Evolutionary conservation across 768 basidiomycete species (phyloP).

Genomic region (Xerocomus brunneocitrinus): DNA sequence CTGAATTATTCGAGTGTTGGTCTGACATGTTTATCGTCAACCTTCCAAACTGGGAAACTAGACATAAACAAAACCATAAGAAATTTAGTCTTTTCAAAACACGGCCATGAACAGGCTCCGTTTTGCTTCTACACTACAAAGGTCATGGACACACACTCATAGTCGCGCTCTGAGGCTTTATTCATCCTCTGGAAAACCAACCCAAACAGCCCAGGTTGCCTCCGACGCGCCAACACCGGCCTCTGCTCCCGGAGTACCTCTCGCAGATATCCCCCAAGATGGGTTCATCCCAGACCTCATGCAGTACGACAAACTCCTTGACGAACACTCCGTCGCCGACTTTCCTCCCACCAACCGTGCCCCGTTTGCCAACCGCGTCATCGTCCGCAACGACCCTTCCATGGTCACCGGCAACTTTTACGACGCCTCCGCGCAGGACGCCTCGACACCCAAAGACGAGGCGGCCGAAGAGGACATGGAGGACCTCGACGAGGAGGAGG

Average conservation of each 20-base stretch:
- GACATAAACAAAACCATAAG: neutral
- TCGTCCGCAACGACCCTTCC: slow-evolving; percentile 68
- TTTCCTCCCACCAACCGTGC: slow-evolving; percentile 49
- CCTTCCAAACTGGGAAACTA: slow-evolving; percentile 18
- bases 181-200: slow-evolving; percentile 11
- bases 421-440: slow-evolving; percentile 13
- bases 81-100: neutral
- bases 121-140: slow-evolving; percentile 10
- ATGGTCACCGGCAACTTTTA: slow-evolving; percentile 46
- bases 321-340: slow-evolving; percentile 51
- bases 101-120: slow-evolving; percentile 26
- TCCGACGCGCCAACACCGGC: neutral
- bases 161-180: slow-evolving; percentile 8
- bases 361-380: slow-evolving; percentile 57
- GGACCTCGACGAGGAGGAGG: slow-evolving; percentile 19
- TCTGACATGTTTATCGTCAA: slow-evolving; percentile 11
- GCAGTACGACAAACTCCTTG: slow-evolving; percentile 56
- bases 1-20: slow-evolving; percentile 38
- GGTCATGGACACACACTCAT: slow-evolving; percentile 4
- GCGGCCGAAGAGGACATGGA: slow-evolving; percentile 12
- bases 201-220: slow-evolving; percentile 2
- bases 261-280: slow-evolving; percentile 22
- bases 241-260: slow-evolving; percentile 11
- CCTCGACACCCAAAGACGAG: slow-evolving; percentile 9
- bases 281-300: slow-evolving; percentile 55